phyloP scores from a whole-genome alignment of 2,329 filamentous ascomycete species.

The Raffaelea ambrosiae region DNA sequence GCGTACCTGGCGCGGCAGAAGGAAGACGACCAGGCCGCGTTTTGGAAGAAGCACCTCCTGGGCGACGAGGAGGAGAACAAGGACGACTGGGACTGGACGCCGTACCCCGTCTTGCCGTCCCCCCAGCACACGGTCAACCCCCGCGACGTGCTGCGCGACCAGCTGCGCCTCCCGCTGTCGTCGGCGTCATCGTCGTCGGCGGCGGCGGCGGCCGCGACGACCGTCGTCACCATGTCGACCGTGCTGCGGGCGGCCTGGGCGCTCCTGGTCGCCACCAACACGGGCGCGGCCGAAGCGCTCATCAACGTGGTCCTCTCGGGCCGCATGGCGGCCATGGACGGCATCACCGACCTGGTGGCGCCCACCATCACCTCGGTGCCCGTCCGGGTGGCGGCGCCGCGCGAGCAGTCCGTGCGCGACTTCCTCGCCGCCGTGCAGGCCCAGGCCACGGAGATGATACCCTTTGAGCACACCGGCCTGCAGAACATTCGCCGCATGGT shows the following conservation, averaged over 20 bases:
- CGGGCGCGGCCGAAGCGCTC: not conserved
- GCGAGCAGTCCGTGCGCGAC: slow-evolving; percentile 28
- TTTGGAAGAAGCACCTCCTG: not conserved
- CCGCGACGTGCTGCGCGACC: not conserved
- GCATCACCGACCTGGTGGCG: slow-evolving; percentile 50
- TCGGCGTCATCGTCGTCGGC: not conserved
- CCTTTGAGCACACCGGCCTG: slow-evolving; percentile 55
- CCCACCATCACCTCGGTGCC: slow-evolving; percentile 12
- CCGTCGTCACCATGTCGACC: slow-evolving; percentile 19
- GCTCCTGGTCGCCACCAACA: not conserved
- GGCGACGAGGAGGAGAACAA: slow-evolving; percentile 18
- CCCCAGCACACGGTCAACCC: not conserved
- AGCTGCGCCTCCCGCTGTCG: too few relatives aligned
- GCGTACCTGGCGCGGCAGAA: not conserved
- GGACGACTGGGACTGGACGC: not conserved
- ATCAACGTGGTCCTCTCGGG: not conserved
- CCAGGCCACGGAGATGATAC: slow-evolving; percentile 30
- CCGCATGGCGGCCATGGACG: slow-evolving; percentile 30
- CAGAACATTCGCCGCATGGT: slow-evolving; percentile 42
- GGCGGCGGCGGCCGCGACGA: not conserved
- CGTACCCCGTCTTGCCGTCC: not conserved
- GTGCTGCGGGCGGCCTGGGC: slow-evolving; percentile 35
- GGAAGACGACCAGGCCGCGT: not conserved
- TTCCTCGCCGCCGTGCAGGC: slow-evolving; percentile 25
- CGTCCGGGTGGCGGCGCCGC: not conserved